These are phyloP conservation scores for Saussurea involucrata DNA, from an alignment of 129 eudicot genomes.

Conservation along the genomic window DNA sequence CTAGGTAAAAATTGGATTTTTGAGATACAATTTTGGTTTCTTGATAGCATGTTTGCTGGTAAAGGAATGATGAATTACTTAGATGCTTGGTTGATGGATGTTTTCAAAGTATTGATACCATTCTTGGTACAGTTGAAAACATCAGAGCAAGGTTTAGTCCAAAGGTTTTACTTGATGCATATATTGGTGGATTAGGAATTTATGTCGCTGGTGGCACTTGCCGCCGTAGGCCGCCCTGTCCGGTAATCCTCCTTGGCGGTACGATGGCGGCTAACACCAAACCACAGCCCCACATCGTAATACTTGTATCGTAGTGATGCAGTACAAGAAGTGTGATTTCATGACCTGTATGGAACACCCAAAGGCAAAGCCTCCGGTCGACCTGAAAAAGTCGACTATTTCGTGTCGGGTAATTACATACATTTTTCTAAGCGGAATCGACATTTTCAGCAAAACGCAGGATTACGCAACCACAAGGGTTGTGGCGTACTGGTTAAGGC, in stretches of 20 bases:
- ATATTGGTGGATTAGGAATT: neutral
- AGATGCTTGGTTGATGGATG: constrained; percentile 24
- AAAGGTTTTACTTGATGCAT: neutral
- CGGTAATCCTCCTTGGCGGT: neutral
- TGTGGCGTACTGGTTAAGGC: too few species aligned
- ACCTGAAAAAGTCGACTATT: neutral
- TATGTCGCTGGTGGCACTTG: neutral
- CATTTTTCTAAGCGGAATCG: neutral
- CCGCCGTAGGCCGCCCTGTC: neutral
- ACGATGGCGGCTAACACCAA: neutral
- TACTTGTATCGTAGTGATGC: neutral
- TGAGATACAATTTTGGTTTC: neutral
- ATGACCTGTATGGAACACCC: neutral
- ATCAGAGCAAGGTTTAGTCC: neutral
- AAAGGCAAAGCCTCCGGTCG: neutral
- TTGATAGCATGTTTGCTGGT: constrained; percentile 29
- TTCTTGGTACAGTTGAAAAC: constrained; percentile 15
- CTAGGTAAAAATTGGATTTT: neutral
- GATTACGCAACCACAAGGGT: too few species aligned
- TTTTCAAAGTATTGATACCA: constrained; percentile 27
- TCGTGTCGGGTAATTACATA: neutral
- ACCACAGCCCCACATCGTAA: neutral
- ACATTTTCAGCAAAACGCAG: too few species aligned
- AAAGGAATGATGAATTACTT: constrained; percentile 29
- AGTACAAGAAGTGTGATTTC: neutral